These are phyloP conservation scores for Coprinellus aureogranulatus DNA, from an alignment of 768 basidiomycete species.

Conservation along the genomic window DNA sequence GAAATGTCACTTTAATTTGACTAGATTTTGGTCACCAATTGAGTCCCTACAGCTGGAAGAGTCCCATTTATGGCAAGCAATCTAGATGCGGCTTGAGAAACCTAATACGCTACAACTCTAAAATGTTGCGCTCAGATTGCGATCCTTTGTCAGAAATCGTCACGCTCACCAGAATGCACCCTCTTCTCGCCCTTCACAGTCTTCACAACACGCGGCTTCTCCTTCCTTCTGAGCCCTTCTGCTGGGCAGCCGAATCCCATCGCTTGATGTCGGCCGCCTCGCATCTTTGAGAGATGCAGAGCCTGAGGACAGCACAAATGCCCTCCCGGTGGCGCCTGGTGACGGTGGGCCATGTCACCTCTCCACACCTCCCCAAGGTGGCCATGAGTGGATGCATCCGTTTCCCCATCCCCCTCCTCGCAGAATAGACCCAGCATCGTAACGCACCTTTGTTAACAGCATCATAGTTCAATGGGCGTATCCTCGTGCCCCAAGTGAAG, in stretches of 20 bases:
- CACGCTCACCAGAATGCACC: slow-evolving; percentile 1
- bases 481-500: too few relatives aligned
- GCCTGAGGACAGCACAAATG: too few relatives aligned
- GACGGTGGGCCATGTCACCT: too few relatives aligned
- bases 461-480: too few relatives aligned
- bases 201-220: not conserved
- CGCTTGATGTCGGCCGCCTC: too few relatives aligned
- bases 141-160: not conserved
- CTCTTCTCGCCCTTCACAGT: slow-evolving; percentile 10
- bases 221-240: not conserved
- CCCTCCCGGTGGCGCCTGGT: too few relatives aligned
- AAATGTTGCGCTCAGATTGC: not conserved
- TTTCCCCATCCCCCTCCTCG: too few relatives aligned
- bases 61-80: not conserved
- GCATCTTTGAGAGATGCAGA: too few relatives aligned
- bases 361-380: too few relatives aligned
- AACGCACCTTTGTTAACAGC: too few relatives aligned
- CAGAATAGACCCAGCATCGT: too few relatives aligned
- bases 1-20: slow-evolving; percentile 5
- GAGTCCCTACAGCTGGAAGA: not conserved
- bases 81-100: slow-evolving; percentile 2
- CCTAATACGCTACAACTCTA: slow-evolving; percentile 7
- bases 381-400: too few relatives aligned
- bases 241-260: not conserved
- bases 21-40: slow-evolving; percentile 2